Percentiles rank a stretch among this genome's conserved stretches.
Evolutionary conservation across 768 basidiomycete genomes (phyloP).

Genomic region (Rhizopogon vulgaris): DNA sequence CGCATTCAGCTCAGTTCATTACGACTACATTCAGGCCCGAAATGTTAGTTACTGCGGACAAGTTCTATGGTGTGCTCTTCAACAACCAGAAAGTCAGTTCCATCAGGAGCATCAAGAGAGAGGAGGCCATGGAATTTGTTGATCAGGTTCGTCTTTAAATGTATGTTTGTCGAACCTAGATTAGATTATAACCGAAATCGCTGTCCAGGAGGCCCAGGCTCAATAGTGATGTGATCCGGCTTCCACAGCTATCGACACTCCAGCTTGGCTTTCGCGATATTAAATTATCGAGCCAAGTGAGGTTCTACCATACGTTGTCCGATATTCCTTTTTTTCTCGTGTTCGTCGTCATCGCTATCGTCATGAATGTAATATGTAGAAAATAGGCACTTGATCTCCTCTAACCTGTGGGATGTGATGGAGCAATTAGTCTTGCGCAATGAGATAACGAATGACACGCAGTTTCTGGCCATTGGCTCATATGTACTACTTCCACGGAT

Average conservation of each 20-base stretch:
- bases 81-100: conserved; percentile 94
- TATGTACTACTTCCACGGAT: conserved; percentile 50
- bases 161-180: not conserved
- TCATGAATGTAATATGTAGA: not conserved
- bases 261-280: not conserved
- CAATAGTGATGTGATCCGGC: conserved; percentile 22
- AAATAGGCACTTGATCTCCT: not conserved
- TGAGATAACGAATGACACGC: not conserved
- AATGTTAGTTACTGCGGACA: conserved; percentile 92
- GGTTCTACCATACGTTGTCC: not conserved
- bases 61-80: conserved; percentile 96
- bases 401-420: not conserved
- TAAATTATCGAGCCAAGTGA: not conserved
- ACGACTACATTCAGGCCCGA: conserved; percentile 98
- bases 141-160: conserved; percentile 55
- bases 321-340: not conserved
- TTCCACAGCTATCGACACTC: no score
- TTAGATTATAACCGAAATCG: not conserved
- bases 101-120: conserved; percentile 79
- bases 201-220: conserved; percentile 41
- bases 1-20: conserved; percentile 89
- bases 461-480: not conserved
- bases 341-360: not conserved
- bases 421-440: not conserved
- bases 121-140: conserved; percentile 92